Evolutionary conservation across 1,284 basidiomycete genomes (phyloP), one percentile per base, ranked within the genome.

Genomic region (Salmacisia buchloeana): DNA sequence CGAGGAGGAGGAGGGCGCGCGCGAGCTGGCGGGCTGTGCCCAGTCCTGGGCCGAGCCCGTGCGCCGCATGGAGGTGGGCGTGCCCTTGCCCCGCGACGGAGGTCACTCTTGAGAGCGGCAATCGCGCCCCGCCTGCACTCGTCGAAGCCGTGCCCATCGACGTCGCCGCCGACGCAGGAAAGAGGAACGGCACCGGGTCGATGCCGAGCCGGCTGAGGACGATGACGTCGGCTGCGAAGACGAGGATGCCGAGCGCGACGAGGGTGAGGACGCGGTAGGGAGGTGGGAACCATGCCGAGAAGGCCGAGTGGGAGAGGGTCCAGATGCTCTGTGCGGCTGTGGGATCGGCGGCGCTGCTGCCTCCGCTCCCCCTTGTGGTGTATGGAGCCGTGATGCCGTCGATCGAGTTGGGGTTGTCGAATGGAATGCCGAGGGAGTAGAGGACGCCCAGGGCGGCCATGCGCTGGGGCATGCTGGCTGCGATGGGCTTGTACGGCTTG

Each of bases 211-310:
- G 7, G 10, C 61, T 57, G 15, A 79, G 67, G 15, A 73, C 56
- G 12, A 65, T 35, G 4, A 77, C 59, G 52, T 75, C 73, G 39
- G 66, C 58, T 6, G 66, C 74, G 23, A 74, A 78, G 52, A 72
- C 67, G 7, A 73, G 62, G 38, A 79, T 52, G 2, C 75, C 74
- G 9, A 74, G 61, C 4, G 71, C 70, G 7, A 75, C 65, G 9
- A 79, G 70, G n/a, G 77, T 58, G 18, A 78, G 52, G 18, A 78
- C 74, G 35, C 77, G 71, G 57, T 77, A 77, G 3, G 75, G 72
- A 9, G 75, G 77, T 23, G 77, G 77, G 33, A 78, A 67, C 23
- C 67, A 69, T 15, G 66, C 69, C 10, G 73, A 73, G 54, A 78
- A 78, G 23, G 36, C 31, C 3, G 15, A 23, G 43, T n/a, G 35